phyloP scores from a whole-genome alignment of 306 rosid genomes.

The Begonia masoniana region DNA sequence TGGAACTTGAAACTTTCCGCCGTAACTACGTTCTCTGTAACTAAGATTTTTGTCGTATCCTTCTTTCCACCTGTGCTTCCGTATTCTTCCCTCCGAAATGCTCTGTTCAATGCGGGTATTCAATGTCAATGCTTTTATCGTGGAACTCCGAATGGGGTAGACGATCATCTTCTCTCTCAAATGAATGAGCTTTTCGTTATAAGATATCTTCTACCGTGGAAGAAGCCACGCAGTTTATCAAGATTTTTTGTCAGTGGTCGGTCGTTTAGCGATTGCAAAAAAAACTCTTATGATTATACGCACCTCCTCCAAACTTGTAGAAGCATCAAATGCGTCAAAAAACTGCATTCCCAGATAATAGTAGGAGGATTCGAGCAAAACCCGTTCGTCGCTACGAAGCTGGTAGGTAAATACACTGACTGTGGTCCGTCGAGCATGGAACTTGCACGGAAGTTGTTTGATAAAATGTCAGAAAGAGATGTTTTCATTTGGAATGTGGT shows the following conservation, averaged over 20 bases:
- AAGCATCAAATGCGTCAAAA: conserved; percentile 18
- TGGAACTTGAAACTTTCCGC: too few relatives aligned
- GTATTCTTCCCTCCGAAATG: too few relatives aligned
- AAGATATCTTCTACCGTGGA: conserved; percentile 5
- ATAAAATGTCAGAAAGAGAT: conserved; percentile 49
- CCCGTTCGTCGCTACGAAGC: conserved; percentile 41
- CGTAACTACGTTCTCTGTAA: too few relatives aligned
- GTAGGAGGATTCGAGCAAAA: conserved; percentile 36
- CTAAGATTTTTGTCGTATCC: too few relatives aligned
- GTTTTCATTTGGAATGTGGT: conserved; percentile 62
- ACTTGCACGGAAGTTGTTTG: conserved; percentile 58
- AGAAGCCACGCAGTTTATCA: neutral
- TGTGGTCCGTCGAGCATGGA: conserved; percentile 5
- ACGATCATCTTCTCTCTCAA: neutral
- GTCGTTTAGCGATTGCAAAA: conserved; percentile 6
- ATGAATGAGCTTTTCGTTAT: neutral
- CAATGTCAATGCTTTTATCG: too few relatives aligned
- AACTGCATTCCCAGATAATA: conserved; percentile 50
- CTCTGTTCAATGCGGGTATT: too few relatives aligned
- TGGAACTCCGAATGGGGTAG: too few relatives aligned
- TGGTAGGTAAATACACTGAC: conserved; percentile 35
- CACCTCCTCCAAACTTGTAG: conserved; percentile 29
- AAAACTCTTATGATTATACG: conserved; percentile 27
- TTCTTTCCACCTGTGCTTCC: too few relatives aligned
- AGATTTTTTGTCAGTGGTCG: conserved; percentile 8